Evolutionary conservation across 2,329 filamentous ascomycete species (phyloP).

Genomic region (Aspergillus felis): DNA sequence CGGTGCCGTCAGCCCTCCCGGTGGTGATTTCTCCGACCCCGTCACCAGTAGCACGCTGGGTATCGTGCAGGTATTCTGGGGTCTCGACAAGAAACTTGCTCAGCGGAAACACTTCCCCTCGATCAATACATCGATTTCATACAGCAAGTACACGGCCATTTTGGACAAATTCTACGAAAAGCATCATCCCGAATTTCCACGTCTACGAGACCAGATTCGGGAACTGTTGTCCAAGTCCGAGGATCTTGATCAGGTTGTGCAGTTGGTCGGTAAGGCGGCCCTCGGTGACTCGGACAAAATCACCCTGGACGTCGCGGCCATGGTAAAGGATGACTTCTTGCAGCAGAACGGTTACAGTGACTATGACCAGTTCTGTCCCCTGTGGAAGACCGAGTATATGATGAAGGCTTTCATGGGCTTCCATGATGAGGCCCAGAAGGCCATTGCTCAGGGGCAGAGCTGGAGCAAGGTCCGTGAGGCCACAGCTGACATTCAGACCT

Average conservation of each 20-base stretch:
- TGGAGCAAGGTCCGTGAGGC: constrained; percentile 93
- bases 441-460: constrained; percentile 80
- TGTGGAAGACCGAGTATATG: constrained; percentile 99
- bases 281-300: constrained; percentile 98
- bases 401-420: constrained; percentile 99
- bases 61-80: constrained; percentile 99
- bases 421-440: constrained; percentile 97
- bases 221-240: constrained; percentile 92
- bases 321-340: constrained; percentile 97
- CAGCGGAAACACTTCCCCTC: constrained; percentile 99
- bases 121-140: constrained; percentile 90
- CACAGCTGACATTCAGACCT: constrained; percentile 78
- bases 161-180: constrained; percentile 94
- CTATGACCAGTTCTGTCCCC: constrained; percentile 97
- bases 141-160: constrained; percentile 90
- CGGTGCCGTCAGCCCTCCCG: constrained; percentile 92
- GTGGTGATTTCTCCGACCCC: constrained; percentile 98
- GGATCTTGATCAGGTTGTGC: constrained; percentile 96
- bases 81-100: constrained; percentile 98
- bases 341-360: constrained; percentile 99
- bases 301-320: constrained; percentile 81
- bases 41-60: constrained; percentile 89
- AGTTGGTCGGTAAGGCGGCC: constrained; percentile 95
- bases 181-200: constrained; percentile 89
- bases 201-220: constrained; percentile 86